These are phyloP conservation scores for Neurospora africana DNA, from an alignment of 495 filamentous ascomycete genomes.

Conservation along the genomic window DNA sequence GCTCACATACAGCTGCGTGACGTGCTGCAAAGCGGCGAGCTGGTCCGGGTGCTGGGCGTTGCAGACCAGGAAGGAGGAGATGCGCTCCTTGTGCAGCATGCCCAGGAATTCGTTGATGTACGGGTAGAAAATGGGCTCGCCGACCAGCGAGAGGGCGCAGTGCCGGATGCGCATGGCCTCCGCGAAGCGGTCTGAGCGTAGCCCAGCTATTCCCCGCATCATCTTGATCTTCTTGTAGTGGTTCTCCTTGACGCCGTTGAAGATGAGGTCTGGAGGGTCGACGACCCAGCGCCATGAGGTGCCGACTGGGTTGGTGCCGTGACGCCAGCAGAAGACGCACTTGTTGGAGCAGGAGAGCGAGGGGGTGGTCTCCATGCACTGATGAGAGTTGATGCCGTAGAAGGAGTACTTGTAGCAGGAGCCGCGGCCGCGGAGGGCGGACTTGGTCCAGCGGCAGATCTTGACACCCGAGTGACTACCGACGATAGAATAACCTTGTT, in stretches of 20 bases:
- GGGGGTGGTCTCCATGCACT: constrained; percentile 96
- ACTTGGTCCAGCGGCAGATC: constrained; percentile 97
- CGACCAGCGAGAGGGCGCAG: constrained; percentile 82
- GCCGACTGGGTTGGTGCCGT: constrained; percentile 92
- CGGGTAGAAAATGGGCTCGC: constrained; percentile 96
- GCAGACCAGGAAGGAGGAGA: constrained; percentile 91
- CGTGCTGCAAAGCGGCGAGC: constrained; percentile 64
- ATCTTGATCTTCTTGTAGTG: constrained; percentile 97
- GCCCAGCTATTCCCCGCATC: too few species aligned
- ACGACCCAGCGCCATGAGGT: constrained; percentile 95
- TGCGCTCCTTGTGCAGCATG: constrained; percentile 72
- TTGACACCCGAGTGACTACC: constrained; percentile 95
- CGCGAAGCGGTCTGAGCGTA: too few species aligned
- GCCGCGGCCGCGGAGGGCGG: constrained; percentile 85
- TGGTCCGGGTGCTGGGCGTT: constrained; percentile 97
- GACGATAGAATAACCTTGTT: constrained; percentile 92
- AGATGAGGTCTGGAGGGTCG: constrained; percentile 80
- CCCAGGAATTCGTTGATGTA: constrained; percentile 85
- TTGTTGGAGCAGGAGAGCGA: constrained; percentile 95
- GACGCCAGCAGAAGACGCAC: constrained; percentile 97
- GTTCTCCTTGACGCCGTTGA: constrained; percentile 75
- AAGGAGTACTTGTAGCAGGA: constrained; percentile 97
- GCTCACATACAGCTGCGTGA: constrained; percentile 90
- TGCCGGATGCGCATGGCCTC: constrained; percentile 90
- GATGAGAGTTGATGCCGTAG: constrained; percentile 89